phyloP scores from a whole-genome alignment of 805 yeast species.

The Kodamaea jinghongensis region DNA sequence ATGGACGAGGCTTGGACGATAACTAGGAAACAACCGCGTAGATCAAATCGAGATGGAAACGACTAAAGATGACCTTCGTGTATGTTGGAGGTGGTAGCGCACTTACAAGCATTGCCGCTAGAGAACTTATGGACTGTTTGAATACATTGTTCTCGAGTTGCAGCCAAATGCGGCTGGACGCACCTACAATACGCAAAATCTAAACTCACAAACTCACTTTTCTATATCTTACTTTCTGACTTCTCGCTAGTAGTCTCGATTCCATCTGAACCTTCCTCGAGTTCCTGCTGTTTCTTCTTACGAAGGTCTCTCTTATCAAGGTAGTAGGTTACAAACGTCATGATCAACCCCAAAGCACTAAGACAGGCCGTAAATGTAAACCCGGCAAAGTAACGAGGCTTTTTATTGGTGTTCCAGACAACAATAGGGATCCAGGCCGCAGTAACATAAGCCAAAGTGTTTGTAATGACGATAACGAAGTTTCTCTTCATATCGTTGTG shows the following conservation, averaged over 20 bases:
- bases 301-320: slow-evolving; percentile 27
- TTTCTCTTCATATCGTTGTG: slow-evolving; percentile 41
- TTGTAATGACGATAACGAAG: slow-evolving; percentile 38
- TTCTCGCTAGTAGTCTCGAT: too few species aligned
- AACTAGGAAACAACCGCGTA: too few species aligned
- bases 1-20: too few species aligned
- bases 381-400: slow-evolving; percentile 33
- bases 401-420: slow-evolving; percentile 36
- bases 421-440: slow-evolving; percentile 39
- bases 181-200: too few species aligned
- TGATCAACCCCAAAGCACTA: slow-evolving; percentile 26
- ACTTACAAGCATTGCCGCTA: too few species aligned
- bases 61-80: too few species aligned
- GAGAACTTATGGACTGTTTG: too few species aligned
- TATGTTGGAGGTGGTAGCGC: too few species aligned
- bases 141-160: too few species aligned
- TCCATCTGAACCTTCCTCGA: not conserved
- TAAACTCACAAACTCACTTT: too few species aligned
- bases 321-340: slow-evolving; percentile 26
- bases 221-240: not conserved
- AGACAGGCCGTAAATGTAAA: slow-evolving; percentile 30
- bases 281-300: slow-evolving; percentile 1
- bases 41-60: too few species aligned
- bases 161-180: too few species aligned
- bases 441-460: slow-evolving; percentile 38